Base-by-base conservation (phyloP, 31 red algal species). In the Odonthalia washingtoniensis region DNA sequence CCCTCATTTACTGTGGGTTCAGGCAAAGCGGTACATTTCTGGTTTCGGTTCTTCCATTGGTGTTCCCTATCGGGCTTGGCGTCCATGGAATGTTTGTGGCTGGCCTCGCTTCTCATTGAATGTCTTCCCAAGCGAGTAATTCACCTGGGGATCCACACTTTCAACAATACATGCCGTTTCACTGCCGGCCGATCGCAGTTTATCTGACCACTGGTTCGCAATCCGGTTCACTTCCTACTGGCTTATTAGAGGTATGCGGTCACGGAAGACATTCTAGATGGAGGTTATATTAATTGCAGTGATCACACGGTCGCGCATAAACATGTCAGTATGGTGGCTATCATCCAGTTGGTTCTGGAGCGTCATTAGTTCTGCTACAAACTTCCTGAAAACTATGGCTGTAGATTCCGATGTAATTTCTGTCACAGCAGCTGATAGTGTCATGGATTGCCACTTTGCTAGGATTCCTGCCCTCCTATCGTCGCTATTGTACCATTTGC, bases 271-370 rank as follows among this genome's bases (percentile, higher is more conserved):
- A 18, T 64, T 37, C 1, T 46, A 26, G 33, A 81, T 65, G 1
- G 31, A 38, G 2, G 26, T 2, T 2, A 60, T 81, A 65, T 81
- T 53, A 1, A 81, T 31, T 1, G 46, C 46, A 5, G 64, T 18
- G 33, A 81, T 81, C 49, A 81, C 3, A 1, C 62, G 77, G n/a
- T 65, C 46, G 31, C 77, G 17, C 1, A 81, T 38, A 39, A 81
- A 63, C 26, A 35, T 81, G 32, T 81, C 77, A 3, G 46, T 65
- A 9, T 52, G 27, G 77, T 81, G 64, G 2, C 38, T 36, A 16
- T 45, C 38, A 65, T 81, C 57, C 9, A 81, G 57, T 39, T 81
- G 77, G 1, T 81, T 81, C 40, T 81, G 77, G 2, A 81, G 77
- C 36, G 42, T n/a, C n/a, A n/a, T n/a, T n/a, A n/a, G n/a, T n/a